A percentile compares a stretch with the other conserved stretches of the same genome.
Evolutionary conservation across 2,329 filamentous ascomycete species (phyloP).

Genomic region (Tolypocladium ophioglossoides): DNA sequence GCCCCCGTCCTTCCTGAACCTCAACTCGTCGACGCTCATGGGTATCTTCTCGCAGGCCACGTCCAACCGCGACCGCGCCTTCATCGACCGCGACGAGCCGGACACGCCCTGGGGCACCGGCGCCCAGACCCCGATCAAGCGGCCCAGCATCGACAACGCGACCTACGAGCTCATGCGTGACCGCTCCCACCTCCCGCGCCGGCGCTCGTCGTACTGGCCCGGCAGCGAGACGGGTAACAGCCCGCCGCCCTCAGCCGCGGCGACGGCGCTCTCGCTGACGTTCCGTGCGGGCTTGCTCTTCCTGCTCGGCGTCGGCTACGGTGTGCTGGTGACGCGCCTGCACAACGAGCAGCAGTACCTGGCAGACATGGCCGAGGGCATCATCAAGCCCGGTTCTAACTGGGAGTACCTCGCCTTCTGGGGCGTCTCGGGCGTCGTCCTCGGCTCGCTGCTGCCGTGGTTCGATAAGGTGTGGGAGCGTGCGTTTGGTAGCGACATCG

Average conservation of each 20-base stretch:
- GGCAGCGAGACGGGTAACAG: conserved; percentile 13
- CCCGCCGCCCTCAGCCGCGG: conserved; percentile 13
- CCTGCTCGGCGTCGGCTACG: conserved; percentile 71
- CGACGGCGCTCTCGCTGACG: conserved; percentile 34
- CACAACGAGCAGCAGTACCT: conserved; percentile 57
- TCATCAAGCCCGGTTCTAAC: conserved; percentile 31
- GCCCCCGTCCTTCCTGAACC: conserved; percentile 70
- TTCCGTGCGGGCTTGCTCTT: conserved; percentile 59
- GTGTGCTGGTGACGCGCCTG: conserved; percentile 68
- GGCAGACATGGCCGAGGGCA: conserved; percentile 43
- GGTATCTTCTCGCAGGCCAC: conserved; percentile 76
- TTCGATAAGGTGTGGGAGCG: conserved; percentile 68
- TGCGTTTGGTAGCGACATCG: conserved; percentile 27
- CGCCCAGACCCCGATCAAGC: conserved; percentile 52
- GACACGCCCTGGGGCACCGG: conserved; percentile 72
- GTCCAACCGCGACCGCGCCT: conserved; percentile 36
- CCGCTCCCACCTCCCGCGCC: conserved; percentile 22
- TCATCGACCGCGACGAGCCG: conserved; percentile 37
- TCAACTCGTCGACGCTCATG: conserved; percentile 80
- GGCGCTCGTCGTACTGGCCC: conserved; percentile 23
- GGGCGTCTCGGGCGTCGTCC: conserved; percentile 66
- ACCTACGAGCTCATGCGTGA: conserved; percentile 34
- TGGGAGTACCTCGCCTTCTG: conserved; percentile 69
- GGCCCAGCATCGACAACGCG: conserved; percentile 31
- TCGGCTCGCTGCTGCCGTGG: conserved; percentile 76